phyloP scores from a whole-genome alignment of 2,329 filamentous ascomycete genomes.

The Cladosporium velox region DNA sequence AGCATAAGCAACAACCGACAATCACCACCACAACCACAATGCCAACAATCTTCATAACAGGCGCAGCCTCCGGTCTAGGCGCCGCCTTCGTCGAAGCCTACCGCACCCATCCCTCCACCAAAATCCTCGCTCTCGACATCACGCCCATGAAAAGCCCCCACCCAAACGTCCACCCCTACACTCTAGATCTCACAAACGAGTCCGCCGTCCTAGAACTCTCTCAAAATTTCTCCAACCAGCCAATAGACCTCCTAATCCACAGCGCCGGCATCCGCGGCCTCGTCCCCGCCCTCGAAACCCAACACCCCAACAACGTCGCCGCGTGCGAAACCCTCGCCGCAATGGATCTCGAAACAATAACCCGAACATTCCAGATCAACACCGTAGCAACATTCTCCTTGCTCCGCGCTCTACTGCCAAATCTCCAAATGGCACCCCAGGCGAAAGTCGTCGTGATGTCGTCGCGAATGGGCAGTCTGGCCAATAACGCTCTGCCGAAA shows the following conservation, averaged over 20 bases:
- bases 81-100: conserved; percentile 39
- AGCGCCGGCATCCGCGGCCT: conserved; percentile 49
- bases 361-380: conserved; percentile 45
- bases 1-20: no score
- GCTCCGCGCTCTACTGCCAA: conserved; percentile 41
- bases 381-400: conserved; percentile 46
- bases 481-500: conserved; percentile 38
- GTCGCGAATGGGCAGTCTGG: conserved; percentile 48
- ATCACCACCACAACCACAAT: conserved; percentile 3
- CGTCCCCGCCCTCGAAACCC: conserved; percentile 35
- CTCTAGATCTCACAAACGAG: conserved; percentile 35
- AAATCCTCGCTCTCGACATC: conserved; percentile 38
- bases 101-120: conserved; percentile 24
- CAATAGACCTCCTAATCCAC: conserved; percentile 47
- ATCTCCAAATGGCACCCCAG: conserved; percentile 29
- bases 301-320: conserved; percentile 39
- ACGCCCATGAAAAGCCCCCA: conserved; percentile 21
- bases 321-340: conserved; percentile 44
- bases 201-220: conserved; percentile 26
- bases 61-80: conserved; percentile 44
- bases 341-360: conserved; percentile 45
- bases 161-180: conserved; percentile 28
- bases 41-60: conserved; percentile 39
- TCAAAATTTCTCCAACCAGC: conserved; percentile 28
- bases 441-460: conserved; percentile 47